Conservation (phyloP, 1,284 basidiomycete species). For the Ceratobasidium sp. region DNA sequence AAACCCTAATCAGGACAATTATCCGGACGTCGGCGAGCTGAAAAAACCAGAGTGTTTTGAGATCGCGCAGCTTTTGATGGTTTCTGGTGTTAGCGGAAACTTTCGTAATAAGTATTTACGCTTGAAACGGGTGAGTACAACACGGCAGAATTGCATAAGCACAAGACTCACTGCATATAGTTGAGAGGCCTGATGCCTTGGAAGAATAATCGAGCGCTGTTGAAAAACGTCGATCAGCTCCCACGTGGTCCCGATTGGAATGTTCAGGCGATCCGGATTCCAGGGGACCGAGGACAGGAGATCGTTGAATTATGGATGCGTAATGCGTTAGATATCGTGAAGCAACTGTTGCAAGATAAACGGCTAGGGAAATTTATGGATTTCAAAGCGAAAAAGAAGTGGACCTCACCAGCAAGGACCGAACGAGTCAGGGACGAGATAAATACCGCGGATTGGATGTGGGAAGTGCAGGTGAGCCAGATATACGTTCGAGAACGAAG, state of each 20-base stretch:
- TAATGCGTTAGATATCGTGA: conserved; percentile 55
- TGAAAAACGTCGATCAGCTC: conserved; percentile 17
- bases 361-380: conserved; percentile 5
- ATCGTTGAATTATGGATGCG: conserved; percentile 55
- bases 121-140: background rate
- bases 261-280: conserved; percentile 44
- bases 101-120: background rate
- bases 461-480: conserved; percentile 42
- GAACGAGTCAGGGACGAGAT: conserved; percentile 30
- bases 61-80: background rate
- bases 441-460: conserved; percentile 30
- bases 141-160: background rate
- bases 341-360: conserved; percentile 51
- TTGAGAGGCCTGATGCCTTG: background rate
- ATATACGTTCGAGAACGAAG: background rate
- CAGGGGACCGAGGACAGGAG: conserved; percentile 46
- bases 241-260: conserved; percentile 14
- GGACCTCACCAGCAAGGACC: background rate
- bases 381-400: background rate
- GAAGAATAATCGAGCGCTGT: background rate
- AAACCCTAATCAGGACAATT: background rate
- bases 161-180: background rate
- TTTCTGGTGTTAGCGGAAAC: background rate
- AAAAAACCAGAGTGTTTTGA: background rate
- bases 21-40: background rate